Evolutionary conservation across 2,329 filamentous ascomycete species (phyloP), one percentile per base, ranked within the genome.

Genomic region (Emmonsiellopsis sp.): DNA sequence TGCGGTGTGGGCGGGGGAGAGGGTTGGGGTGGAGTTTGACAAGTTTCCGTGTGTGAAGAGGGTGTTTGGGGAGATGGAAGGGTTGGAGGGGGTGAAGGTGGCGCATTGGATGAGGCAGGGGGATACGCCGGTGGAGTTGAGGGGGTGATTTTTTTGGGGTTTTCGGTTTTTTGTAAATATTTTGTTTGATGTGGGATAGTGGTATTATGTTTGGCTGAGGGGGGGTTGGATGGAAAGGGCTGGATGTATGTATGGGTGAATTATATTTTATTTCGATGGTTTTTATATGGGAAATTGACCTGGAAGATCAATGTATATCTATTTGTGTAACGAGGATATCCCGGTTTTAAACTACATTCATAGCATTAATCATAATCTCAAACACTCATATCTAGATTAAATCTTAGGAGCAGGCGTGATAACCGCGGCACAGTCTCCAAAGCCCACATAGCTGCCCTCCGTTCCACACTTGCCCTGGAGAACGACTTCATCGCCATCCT

Each of bases 401-500:
- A 58, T 52, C 13, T 45, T 34, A 15, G 41, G 56, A 35, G 56
- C 58, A 30, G 58, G 54, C 38, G 51, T 34, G 43, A 59, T 57
- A 15, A 53, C 41, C 7, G 43, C 47, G 8, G 51, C 40, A 46
- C 58, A 59, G 40, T 89, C 81, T 2, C 88, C 87, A 67, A 92
- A 92, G 0, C 88, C 88, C 30, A 93, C 84, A 51, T 84, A 73
- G n/a, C 72, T 77, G 2, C 82, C 81, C 32, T 84, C 80, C 53
- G 82, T 77, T 4, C 84, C 85, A 61, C 81, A 85, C 7, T 79
- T 77, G 1, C 88, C 88, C 1, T 78, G 77, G 40, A 92, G 76
- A 1, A 78, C 77, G 10, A 90, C 67, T 2, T 81, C 82, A 64
- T 93, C 88, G 0, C 86, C 87, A 61, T 92, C 87, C 61, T 87